phyloP scores from a whole-genome alignment of 176 grass and related monocot species.

The Bromus sterilis region DNA sequence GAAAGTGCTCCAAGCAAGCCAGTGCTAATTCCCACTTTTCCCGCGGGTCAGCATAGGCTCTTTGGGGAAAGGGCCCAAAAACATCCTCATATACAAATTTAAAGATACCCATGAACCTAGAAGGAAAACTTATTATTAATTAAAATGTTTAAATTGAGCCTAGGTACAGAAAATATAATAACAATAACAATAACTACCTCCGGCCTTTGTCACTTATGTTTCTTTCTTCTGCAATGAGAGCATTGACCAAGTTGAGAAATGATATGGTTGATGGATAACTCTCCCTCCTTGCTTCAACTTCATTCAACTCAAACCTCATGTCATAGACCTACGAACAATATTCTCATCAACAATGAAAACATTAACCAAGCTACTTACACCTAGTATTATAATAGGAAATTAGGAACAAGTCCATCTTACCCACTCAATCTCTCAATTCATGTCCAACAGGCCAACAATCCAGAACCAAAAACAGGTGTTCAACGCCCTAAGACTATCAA shows the following conservation, averaged over 20 bases:
- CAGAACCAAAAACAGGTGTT: not conserved
- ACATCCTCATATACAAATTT: constrained; percentile 97
- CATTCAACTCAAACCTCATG: constrained; percentile 98
- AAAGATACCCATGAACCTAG: constrained; percentile 89
- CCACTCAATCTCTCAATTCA: not conserved
- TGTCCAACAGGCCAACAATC: not conserved
- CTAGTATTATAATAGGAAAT: constrained; percentile 2
- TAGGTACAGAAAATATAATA: constrained; percentile 4
- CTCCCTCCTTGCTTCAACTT: constrained; percentile 95
- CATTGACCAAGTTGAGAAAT: constrained; percentile 91
- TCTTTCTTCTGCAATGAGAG: constrained; percentile 85
- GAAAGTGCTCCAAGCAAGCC: constrained; percentile 90
- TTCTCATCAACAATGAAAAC: constrained; percentile 8
- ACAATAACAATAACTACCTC: constrained; percentile 47
- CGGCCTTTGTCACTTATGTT: constrained; percentile 73
- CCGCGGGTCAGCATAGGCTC: constrained; percentile 70
- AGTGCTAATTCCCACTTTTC: constrained; percentile 95
- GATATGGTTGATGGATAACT: constrained; percentile 98
- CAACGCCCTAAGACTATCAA: not conserved
- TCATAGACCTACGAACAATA: constrained; percentile 67
- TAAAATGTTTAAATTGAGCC: not conserved
- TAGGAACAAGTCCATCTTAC: not conserved
- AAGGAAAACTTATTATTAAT: not conserved
- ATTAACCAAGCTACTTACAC: constrained; percentile 5
- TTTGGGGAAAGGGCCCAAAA: constrained; percentile 90